Percentiles rank a stretch among this genome's conserved stretches.
These are phyloP conservation scores for Yarrowia sp. DNA, from an alignment of 805 yeast genomes.

Conservation along the genomic window DNA sequence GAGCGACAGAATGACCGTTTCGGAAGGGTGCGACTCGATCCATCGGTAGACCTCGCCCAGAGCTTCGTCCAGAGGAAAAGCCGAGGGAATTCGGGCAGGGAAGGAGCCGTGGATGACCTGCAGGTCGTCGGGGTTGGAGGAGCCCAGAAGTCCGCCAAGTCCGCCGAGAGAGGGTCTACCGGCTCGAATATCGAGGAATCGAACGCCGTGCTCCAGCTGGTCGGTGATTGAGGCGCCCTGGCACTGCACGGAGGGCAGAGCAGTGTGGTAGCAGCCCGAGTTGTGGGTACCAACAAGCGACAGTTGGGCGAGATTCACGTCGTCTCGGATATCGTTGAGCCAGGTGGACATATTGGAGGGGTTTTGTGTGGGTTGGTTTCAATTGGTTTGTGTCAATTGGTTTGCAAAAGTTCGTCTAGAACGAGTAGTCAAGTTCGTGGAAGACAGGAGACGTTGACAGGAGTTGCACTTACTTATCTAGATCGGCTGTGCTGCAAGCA, in stretches of 20 bases:
- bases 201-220: conserved; percentile 75
- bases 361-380: background rate
- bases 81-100: conserved; percentile 69
- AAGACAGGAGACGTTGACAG: too few species aligned
- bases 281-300: conserved; percentile 88
- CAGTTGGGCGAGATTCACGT: conserved; percentile 59
- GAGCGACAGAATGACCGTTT: conserved; percentile 69
- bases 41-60: conserved; percentile 67
- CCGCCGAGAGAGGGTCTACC: conserved; percentile 63
- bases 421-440: too few species aligned
- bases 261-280: conserved; percentile 72
- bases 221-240: conserved; percentile 66
- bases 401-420: background rate
- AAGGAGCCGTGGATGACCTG: conserved; percentile 78
- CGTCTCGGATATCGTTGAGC: conserved; percentile 62
- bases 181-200: conserved; percentile 72
- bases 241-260: conserved; percentile 79
- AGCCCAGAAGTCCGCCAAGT: conserved; percentile 50
- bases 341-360: conserved; percentile 51
- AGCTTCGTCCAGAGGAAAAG: conserved; percentile 59
- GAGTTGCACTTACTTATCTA: too few species aligned
- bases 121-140: conserved; percentile 55
- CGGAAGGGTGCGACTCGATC: conserved; percentile 60
- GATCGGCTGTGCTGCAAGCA: conserved; percentile 27
- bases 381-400: too few species aligned